Base-by-base conservation (phyloP, 495 filamentous ascomycete genomes). In the Cetradonia linearis region DNA sequence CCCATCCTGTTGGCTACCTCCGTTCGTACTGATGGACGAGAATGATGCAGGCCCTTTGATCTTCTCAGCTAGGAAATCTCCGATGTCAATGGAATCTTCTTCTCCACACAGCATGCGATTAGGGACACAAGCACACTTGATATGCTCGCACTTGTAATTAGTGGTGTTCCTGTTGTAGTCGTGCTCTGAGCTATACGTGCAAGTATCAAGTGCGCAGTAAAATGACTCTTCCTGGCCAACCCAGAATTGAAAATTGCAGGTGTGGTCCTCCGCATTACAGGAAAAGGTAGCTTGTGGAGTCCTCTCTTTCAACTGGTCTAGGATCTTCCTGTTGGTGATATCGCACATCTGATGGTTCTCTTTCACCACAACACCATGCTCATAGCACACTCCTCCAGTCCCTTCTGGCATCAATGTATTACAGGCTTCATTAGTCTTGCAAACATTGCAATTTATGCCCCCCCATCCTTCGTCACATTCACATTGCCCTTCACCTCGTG, bases 391-490 rank as follows among this genome's bases (percentile, higher is more conserved):
- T 33, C 89, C 91, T 46, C 82, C 89, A 44, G 86, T 77, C 1
- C 80, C 80, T 5, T 80, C 78, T 3, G 90, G 88, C 82, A 92
- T 93, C 72, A 98, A 73, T 9, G 86, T 81, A 71, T 89, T 78
- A 69, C 93, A 98, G 14, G 87, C 90, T 59, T 85, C 74, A 69
- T 97, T 78, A 18, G 83, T 81, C 49, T 85, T 80, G 73, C 93
- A 98, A 58, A 97, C 89, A 69, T 98, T 98, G 79, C 93, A 98
- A 77, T 98, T 98, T 73, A 97, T 91, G 62, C 93, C 93, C n/a
- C 81, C 81, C 93, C 93, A 98, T 52, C 94, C 93, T 36, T 95
- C 89, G 63, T 91, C 84, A 72, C 93, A 98, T 30, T 91, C 74
- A 72, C 93, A 98, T 37, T 77, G 73, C 18, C 83, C 76, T 48